Evolutionary conservation across 768 basidiomycete genomes (phyloP).

Genomic region (Tulasnella calospora): DNA sequence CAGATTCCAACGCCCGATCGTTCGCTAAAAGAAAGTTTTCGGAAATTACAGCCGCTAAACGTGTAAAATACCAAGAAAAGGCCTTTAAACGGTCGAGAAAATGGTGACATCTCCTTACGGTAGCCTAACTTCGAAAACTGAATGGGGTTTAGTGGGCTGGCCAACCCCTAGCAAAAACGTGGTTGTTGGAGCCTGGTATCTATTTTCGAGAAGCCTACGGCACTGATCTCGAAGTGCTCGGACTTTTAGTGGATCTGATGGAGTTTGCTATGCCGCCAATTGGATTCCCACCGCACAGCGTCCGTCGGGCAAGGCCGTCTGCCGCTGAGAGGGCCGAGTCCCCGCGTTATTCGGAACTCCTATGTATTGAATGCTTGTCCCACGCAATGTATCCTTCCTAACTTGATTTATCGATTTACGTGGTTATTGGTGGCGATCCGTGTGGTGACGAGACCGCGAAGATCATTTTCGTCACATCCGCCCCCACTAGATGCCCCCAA

Average conservation of each 20-base stretch:
- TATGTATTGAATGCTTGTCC: not conserved
- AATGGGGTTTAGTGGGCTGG: not conserved
- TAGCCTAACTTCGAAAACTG: not conserved
- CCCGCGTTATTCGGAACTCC: constrained; percentile 2
- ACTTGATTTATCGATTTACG: constrained; percentile 3
- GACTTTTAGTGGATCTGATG: not conserved
- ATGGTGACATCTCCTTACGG: not conserved
- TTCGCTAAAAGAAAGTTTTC: constrained; percentile 88
- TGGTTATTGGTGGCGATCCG: not conserved
- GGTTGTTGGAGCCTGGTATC: not conserved
- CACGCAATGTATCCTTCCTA: constrained; percentile 7
- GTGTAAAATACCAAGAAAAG: constrained; percentile 7
- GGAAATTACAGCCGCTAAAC: not conserved
- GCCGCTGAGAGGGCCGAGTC: not conserved
- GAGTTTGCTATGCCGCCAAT: not conserved
- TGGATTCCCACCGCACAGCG: not conserved
- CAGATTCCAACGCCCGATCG: constrained; percentile 76
- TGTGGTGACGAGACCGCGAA: not conserved
- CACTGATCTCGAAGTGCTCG: constrained; percentile 9
- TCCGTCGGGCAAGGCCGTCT: not conserved
- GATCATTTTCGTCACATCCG: not conserved
- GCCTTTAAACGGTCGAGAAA: not conserved
- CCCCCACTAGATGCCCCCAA: not conserved
- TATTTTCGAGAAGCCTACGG: not conserved
- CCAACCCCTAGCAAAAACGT: not conserved